These are phyloP conservation scores for Pseudevernia furfuracea DNA, from an alignment of 495 filamentous ascomycete genomes.

Conservation along the genomic window DNA sequence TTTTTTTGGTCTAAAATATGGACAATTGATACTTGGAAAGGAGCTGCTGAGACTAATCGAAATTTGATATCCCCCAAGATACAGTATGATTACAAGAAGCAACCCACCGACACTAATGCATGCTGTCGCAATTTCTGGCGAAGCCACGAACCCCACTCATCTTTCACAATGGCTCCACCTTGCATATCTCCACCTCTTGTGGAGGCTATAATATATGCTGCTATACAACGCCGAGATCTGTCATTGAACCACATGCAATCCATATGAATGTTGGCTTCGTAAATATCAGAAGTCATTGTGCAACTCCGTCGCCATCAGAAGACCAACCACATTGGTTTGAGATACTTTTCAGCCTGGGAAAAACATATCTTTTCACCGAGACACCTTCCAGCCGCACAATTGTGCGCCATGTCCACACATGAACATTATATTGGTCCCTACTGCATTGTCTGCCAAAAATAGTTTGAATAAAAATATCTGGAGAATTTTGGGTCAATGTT, in stretches of 20 bases:
- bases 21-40: background rate
- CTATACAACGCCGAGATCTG: background rate
- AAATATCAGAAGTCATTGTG: background rate
- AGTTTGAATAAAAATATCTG: conserved; percentile 86
- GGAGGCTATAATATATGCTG: background rate
- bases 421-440: conserved; percentile 24
- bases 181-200: background rate
- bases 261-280: background rate
- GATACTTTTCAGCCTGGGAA: background rate
- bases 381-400: background rate
- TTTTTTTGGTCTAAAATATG: background rate
- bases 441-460: conserved; percentile 87
- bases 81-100: background rate
- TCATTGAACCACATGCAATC: background rate
- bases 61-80: background rate
- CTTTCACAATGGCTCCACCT: background rate
- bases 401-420: background rate
- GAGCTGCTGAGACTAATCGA: background rate
- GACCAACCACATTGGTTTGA: background rate
- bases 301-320: background rate
- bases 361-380: background rate
- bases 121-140: background rate
- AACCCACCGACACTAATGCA: background rate
- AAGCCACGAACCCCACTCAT: background rate
- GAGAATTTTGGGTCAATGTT: conserved; percentile 91